These are phyloP conservation scores for Arthrobotrys iridis DNA, from an alignment of 2,329 filamentous ascomycete genomes.

Conservation along the genomic window DNA sequence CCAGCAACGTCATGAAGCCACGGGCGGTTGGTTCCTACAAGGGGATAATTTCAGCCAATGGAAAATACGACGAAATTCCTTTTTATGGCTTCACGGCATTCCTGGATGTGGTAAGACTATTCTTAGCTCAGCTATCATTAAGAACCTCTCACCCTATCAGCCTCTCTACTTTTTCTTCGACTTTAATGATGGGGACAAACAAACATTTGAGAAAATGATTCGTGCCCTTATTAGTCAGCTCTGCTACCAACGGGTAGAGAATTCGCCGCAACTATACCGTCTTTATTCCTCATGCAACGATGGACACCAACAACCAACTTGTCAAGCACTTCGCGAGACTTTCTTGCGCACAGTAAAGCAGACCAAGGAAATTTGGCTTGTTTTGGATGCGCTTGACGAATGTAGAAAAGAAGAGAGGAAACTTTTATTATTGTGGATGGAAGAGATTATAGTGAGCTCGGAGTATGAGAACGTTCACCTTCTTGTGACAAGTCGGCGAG, in stretches of 20 bases:
- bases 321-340: slow-evolving; percentile 56
- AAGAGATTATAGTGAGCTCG: not conserved
- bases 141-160: slow-evolving; percentile 55
- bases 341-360: slow-evolving; percentile 57
- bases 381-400: slow-evolving; percentile 60
- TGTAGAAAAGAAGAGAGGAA: slow-evolving; percentile 39
- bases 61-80: slow-evolving; percentile 59
- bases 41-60: slow-evolving; percentile 58
- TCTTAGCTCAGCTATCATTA: slow-evolving; percentile 61
- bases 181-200: slow-evolving; percentile 62
- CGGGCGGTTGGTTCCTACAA: slow-evolving; percentile 61
- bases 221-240: slow-evolving; percentile 62
- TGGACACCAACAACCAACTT: slow-evolving; percentile 57
- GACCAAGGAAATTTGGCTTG: slow-evolving; percentile 56
- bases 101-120: slow-evolving; percentile 64
- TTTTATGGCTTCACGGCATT: slow-evolving; percentile 62
- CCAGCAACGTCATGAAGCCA: slow-evolving; percentile 59
- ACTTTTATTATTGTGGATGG: not conserved
- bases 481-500: not conserved
- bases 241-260: slow-evolving; percentile 54
- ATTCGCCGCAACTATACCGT: slow-evolving; percentile 56
- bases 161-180: slow-evolving; percentile 61
- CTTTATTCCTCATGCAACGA: slow-evolving; percentile 58
- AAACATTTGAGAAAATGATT: slow-evolving; percentile 60
- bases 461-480: not conserved